Evolutionary conservation across 2,329 filamentous ascomycete species (phyloP), one percentile per base, ranked within the genome.

Genomic region (Beauveria varroae): DNA sequence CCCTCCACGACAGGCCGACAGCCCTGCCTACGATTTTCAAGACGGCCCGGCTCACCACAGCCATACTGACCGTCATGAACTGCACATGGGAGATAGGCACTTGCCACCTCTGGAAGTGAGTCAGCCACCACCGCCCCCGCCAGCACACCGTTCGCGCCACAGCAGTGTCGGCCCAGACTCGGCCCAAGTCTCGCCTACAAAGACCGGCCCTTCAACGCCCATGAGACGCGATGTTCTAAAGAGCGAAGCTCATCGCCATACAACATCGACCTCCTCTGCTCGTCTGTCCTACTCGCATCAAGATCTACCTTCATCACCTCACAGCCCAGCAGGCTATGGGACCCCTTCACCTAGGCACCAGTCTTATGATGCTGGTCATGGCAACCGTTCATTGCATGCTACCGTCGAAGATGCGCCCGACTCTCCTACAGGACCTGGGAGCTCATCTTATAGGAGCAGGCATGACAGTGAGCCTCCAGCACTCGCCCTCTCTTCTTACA

Each of bases 391-490:
- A 1, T 80, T 85, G 81, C 85, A 86, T 66, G 83, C 81, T 3
- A 86, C 81, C 7, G 84, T 85, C 6, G 86, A 88, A 68, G 86
- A 88, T 64, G 83, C 80, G 6, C 84, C 85, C 4, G 84, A 86
- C 54, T 80, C 81, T 1, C 75, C 77, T 1, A 66, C 65, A 4
- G 63, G 62, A 8, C 60, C 28, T 10, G 37, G 28, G 28, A n/a
- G 14, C 26, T 52, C 34, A 22, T 50, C 47, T 41, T 47, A 37
- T 28, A 34, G 49, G 30, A 43, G 43, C 22, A 56, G 59, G 40
- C 50, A 58, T 28, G 47, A 16, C 18, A 50, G 26, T n/a, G 40
- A 43, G 40, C 40, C 40, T 43, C 40, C 40, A 43, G 22, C 22
- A 14, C 28, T 30, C 28, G 28, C 28, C 10, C 28, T 10, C 28